Evolutionary conservation across 805 yeast genomes (phyloP).

Genomic region (Saccharomycopsis schoenii): DNA sequence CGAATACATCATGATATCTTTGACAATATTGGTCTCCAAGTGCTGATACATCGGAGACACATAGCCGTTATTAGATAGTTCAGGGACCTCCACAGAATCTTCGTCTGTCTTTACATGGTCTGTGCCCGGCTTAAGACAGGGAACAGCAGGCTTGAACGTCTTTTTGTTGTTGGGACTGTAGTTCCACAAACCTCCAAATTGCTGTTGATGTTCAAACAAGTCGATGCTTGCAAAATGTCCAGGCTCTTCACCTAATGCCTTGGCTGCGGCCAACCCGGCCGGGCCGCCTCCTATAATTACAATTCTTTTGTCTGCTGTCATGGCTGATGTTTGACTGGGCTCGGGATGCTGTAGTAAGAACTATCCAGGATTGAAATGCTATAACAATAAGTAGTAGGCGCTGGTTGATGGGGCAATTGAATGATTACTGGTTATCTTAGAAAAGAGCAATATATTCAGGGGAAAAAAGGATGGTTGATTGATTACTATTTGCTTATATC

Average conservation of each 20-base stretch:
- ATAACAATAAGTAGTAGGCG: no score
- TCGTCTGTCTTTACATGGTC: slow-evolving; percentile 19
- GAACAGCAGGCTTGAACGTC: slow-evolving; percentile 17
- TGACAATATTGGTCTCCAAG: slow-evolving; percentile 62
- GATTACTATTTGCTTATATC: no score
- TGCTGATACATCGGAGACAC: slow-evolving; percentile 51
- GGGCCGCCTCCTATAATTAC: slow-evolving; percentile 80
- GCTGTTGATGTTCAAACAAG: slow-evolving; percentile 47
- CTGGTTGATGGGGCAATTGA: no score
- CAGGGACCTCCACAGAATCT: background rate
- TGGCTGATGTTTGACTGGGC: background rate
- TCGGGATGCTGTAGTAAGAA: no score
- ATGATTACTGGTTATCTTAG: no score
- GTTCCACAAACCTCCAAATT: slow-evolving; percentile 80
- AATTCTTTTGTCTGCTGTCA: slow-evolving; percentile 20
- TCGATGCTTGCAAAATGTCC: slow-evolving; percentile 32
- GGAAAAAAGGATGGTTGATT: no score
- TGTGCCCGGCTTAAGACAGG: slow-evolving; percentile 24
- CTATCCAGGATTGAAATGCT: no score
- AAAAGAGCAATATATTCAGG: no score
- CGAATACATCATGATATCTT: slow-evolving; percentile 56
- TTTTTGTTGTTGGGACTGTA: slow-evolving; percentile 26
- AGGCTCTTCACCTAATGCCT: slow-evolving; percentile 46
- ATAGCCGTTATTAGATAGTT: slow-evolving; percentile 20
- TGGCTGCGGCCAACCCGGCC: slow-evolving; percentile 55